Conservation (phyloP, 2,329 filamentous ascomycete genomes). For the Nigrospora sphaerica region DNA sequence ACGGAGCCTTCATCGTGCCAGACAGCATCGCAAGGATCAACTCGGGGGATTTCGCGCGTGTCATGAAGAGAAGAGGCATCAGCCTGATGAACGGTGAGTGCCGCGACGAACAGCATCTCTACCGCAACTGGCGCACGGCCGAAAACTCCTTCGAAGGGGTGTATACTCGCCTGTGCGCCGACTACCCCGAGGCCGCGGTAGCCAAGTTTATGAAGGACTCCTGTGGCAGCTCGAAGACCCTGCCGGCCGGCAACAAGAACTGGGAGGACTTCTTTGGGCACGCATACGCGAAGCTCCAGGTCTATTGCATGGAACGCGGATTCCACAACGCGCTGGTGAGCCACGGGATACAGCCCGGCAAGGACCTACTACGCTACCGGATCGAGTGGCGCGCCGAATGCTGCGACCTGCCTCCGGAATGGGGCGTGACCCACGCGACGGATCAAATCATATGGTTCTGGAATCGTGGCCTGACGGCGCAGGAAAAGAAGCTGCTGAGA, state of each 20-base stretch:
- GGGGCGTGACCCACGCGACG: slow-evolving; percentile 5
- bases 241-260: slow-evolving; percentile 1
- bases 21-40: slow-evolving; percentile 4
- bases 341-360: slow-evolving; percentile 3
- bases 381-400: slow-evolving; percentile 6
- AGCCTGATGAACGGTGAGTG: slow-evolving; percentile 7
- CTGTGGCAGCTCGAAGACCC: neutral
- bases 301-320: slow-evolving; percentile 5
- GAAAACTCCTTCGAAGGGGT: slow-evolving; percentile 4
- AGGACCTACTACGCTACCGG: slow-evolving; percentile 6
- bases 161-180: slow-evolving; percentile 3
- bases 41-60: slow-evolving; percentile 4
- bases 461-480: slow-evolving; percentile 2
- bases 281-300: slow-evolving; percentile 5
- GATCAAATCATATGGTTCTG: slow-evolving; percentile 8
- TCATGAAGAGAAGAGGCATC: slow-evolving; percentile 7
- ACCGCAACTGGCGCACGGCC: slow-evolving; percentile 4
- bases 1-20: slow-evolving; percentile 1
- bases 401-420: slow-evolving; percentile 2
- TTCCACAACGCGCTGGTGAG: slow-evolving; percentile 2
- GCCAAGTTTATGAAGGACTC: slow-evolving; percentile 1
- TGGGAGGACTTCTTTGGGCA: slow-evolving; percentile 6
- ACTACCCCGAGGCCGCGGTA: slow-evolving; percentile 2
- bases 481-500: slow-evolving; percentile 2
- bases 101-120: slow-evolving; percentile 5